Evolutionary conservation across 345 rosid species (phyloP), one percentile per base, ranked within the genome.

Genomic region (Kernera saxatilis): DNA sequence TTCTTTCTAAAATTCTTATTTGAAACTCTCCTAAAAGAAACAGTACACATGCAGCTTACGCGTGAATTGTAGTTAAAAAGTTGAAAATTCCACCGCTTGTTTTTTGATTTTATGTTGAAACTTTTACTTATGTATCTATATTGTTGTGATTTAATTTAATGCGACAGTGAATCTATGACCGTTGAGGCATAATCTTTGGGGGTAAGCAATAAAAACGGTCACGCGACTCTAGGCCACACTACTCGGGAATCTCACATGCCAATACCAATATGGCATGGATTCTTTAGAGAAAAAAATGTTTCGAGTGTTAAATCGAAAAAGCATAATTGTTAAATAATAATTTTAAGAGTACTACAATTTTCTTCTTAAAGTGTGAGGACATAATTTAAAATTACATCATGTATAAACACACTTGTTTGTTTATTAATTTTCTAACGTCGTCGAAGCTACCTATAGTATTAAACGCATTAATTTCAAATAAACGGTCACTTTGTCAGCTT

Each of bases 401-500:
- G 32, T 29, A 26, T 26, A 55, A 53, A 67, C 68, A 67, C 46
- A 51, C 30, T 49, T 40, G 54, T 67, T 19, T 39, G 33, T 50
- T 35, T 74, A 54, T 26, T 17, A 25, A 55, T 64, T 44, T 53
- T 27, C 49, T 35, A 57, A 30, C 29, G 30, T 74, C 73, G 55
- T 51, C 57, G 73, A 75, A 68, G 66, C 64, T 69, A 35, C 57
- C 15, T 68, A 52, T 68, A 52, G n/a, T 75, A 75, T 22, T 43
- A 52, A 43, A 68, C 52, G 23, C 21, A 40, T 68, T 35, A 52
- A 35, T 61, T 52, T 75, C 41, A 75, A 75, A 61, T 61, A 52
- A 75, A 68, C 78, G 70, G 78, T 68, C 74, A 43, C 19, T 68
- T 26, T 61, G 78, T 75, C 78, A 75, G 78, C 64, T 68, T 75